Percentiles rank a stretch among this genome's conserved stretches.
These are phyloP conservation scores for Chrysoporthe deuterocubensis DNA, from an alignment of 2,329 filamentous ascomycete genomes.

Conservation along the genomic window DNA sequence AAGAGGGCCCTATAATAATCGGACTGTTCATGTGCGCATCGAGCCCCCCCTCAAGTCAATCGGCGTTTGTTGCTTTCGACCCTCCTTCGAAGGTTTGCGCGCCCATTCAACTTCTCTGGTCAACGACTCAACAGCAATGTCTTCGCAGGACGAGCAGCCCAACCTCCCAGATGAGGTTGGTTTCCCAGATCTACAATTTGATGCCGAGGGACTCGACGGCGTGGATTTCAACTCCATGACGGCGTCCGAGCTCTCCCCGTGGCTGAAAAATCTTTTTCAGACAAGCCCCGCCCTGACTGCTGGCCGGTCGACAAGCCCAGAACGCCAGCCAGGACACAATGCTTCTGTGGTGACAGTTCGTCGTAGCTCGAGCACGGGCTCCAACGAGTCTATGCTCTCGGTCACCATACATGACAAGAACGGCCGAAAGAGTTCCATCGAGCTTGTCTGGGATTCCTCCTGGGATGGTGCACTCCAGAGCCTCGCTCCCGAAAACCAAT, in stretches of 20 bases:
- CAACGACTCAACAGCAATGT: conserved; percentile 5
- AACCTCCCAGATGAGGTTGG: not conserved
- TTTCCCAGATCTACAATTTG: not conserved
- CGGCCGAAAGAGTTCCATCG: not conserved
- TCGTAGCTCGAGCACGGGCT: not conserved
- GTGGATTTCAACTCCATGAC: conserved; percentile 2
- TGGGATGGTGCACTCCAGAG: not conserved
- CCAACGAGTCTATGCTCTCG: not conserved
- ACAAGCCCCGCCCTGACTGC: not conserved
- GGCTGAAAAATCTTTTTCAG: not conserved
- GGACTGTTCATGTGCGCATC: not conserved
- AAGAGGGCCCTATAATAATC: not conserved
- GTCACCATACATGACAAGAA: not conserved
- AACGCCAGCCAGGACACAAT: not conserved
- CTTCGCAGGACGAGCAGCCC: not conserved
- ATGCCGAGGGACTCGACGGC: not conserved
- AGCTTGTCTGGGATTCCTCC: not conserved
- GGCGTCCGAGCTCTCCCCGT: not conserved
- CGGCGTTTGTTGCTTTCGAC: not conserved
- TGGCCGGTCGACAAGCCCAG: not conserved
- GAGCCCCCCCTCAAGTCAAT: not conserved
- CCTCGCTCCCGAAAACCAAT: not conserved
- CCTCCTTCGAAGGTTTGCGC: not conserved
- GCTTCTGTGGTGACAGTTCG: not conserved
- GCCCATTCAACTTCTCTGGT: not conserved